Conservation (phyloP, 495 filamentous ascomycete species). For the Annulohypoxylon bovei region DNA sequence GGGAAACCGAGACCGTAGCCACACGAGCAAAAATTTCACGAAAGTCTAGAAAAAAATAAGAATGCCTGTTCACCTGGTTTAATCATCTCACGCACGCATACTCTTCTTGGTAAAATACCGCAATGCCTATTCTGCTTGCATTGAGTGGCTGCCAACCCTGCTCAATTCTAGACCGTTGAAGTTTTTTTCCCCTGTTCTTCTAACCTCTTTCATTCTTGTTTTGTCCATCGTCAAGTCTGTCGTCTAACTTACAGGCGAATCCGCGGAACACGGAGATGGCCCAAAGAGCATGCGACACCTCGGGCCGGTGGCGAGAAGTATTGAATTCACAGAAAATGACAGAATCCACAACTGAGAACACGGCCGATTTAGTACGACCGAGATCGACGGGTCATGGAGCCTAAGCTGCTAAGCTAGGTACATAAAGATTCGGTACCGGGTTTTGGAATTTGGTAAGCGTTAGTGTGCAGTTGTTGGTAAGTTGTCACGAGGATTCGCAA, state of each 20-base stretch:
- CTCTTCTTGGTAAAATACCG: conserved; percentile 39
- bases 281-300: neutral
- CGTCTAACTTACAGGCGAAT: neutral
- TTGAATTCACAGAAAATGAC: conserved; percentile 5
- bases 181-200: neutral
- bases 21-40: conserved; percentile 13
- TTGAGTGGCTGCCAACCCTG: conserved; percentile 30
- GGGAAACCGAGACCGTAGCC: conserved; percentile 39
- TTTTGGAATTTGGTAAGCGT: conserved; percentile 20
- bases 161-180: conserved; percentile 31
- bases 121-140: conserved; percentile 39
- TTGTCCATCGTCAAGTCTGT: conserved; percentile 8
- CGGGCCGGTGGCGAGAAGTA: conserved; percentile 1
- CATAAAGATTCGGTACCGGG: conserved; percentile 30
- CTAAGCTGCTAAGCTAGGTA: conserved; percentile 11
- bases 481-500: conserved; percentile 23
- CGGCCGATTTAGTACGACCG: conserved; percentile 43
- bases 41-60: conserved; percentile 13
- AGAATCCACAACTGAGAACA: neutral
- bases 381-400: conserved; percentile 30
- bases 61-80: conserved; percentile 31
- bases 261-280: conserved; percentile 20
- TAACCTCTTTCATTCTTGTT: conserved; percentile 1
- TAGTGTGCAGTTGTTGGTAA: conserved; percentile 26
- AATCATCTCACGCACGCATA: conserved; percentile 17